These are phyloP conservation scores for Apiospora arundinis DNA, from an alignment of 2,329 filamentous ascomycete species.

Conservation along the genomic window DNA sequence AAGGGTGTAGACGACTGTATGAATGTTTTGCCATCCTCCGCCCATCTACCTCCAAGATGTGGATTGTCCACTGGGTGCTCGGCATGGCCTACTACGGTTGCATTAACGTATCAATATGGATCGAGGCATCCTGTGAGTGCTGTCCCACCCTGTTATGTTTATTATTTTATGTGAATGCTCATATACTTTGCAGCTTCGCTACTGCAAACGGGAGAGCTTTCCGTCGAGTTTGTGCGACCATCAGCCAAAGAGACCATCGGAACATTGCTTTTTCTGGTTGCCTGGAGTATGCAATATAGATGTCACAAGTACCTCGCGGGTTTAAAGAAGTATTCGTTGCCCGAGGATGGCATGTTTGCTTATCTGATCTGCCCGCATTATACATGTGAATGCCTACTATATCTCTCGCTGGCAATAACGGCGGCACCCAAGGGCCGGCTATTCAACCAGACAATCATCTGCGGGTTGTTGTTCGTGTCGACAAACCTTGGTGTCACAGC, in stretches of 20 bases:
- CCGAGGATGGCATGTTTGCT: slow-evolving; percentile 73
- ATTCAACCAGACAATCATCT: slow-evolving; percentile 76
- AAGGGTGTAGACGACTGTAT: slow-evolving; percentile 76
- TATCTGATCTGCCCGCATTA: slow-evolving; percentile 87
- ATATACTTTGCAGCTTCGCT: slow-evolving; percentile 40
- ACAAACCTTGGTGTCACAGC: slow-evolving; percentile 86
- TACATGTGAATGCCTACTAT: slow-evolving; percentile 84
- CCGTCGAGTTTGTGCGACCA: slow-evolving; percentile 38
- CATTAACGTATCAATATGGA: slow-evolving; percentile 80
- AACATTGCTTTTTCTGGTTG: slow-evolving; percentile 69
- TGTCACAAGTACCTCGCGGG: slow-evolving; percentile 74
- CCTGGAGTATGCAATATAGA: slow-evolving; percentile 75
- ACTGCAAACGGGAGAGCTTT: slow-evolving; percentile 31
- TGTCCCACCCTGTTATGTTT: slow-evolving; percentile 10
- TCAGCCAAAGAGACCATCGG: slow-evolving; percentile 60
- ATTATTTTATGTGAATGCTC: background rate
- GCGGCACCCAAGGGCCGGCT: slow-evolving; percentile 71
- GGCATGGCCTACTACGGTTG: slow-evolving; percentile 79
- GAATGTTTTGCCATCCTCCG: slow-evolving; percentile 73
- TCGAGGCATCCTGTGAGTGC: slow-evolving; percentile 75
- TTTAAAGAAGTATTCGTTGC: slow-evolving; percentile 83
- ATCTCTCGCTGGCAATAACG: slow-evolving; percentile 76
- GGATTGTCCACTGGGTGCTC: slow-evolving; percentile 80
- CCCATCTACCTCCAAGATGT: slow-evolving; percentile 79
- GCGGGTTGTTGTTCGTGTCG: slow-evolving; percentile 74